Percentiles rank a stretch among this genome's conserved stretches.
These are phyloP conservation scores for Porphyra umbilicalis DNA, from an alignment of 31 red algal species.

Conservation along the genomic window DNA sequence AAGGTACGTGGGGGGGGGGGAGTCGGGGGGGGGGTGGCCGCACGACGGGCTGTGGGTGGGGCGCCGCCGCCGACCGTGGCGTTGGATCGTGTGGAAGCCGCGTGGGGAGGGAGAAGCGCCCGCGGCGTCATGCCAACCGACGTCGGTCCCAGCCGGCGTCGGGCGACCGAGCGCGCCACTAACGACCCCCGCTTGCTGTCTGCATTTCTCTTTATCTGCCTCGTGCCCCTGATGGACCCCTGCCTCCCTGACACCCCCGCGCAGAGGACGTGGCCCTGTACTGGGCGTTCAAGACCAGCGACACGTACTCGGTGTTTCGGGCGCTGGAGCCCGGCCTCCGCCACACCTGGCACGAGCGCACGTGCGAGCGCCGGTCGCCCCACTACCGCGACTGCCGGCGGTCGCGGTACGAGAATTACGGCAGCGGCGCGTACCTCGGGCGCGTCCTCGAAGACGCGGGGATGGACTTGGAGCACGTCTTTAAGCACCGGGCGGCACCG, in stretches of 20 bases:
- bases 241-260: background rate
- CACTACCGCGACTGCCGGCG: slow-evolving; percentile 33
- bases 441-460: background rate
- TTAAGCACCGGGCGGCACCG: background rate
- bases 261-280: slow-evolving; percentile 36
- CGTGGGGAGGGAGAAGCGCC: too few species aligned
- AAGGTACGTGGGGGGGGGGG: background rate
- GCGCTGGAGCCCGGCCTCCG: slow-evolving; percentile 55
- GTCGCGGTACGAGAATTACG: background rate
- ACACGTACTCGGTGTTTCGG: slow-evolving; percentile 37
- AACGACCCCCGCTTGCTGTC: too few species aligned
- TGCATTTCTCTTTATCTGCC: too few species aligned
- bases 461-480: background rate
- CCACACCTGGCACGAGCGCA: slow-evolving; percentile 67
- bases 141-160: too few species aligned
- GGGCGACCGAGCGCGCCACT: too few species aligned
- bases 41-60: too few species aligned
- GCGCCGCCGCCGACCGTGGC: too few species aligned
- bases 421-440: background rate
- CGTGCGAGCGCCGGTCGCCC: slow-evolving; percentile 21
- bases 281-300: slow-evolving; percentile 11
- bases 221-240: background rate
- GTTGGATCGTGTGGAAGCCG: too few species aligned
- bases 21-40: background rate
- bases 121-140: too few species aligned